Evolutionary conservation across 2,329 filamentous ascomycete species (phyloP).

Genomic region (Paraconiothyrium brasiliense): DNA sequence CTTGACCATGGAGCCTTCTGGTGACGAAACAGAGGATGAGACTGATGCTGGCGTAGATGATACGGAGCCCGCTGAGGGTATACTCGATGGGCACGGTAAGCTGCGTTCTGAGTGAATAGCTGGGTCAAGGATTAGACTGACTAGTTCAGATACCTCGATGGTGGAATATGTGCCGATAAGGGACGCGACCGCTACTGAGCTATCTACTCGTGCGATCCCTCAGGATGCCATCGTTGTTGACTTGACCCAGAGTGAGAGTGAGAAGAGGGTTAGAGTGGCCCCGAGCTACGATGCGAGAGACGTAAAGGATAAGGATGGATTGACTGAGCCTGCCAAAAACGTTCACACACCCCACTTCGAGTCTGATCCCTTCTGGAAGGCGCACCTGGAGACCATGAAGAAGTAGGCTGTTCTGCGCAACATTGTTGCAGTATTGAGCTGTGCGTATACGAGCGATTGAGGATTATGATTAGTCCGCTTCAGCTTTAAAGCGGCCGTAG

Average conservation of each 20-base stretch:
- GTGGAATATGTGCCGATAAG: not conserved
- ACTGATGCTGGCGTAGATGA: not conserved
- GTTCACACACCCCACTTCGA: not conserved
- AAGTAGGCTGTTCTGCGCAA: not conserved
- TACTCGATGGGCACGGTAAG: not conserved
- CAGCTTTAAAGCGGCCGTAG: too few species aligned
- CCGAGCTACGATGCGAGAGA: not conserved
- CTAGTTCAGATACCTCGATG: not conserved
- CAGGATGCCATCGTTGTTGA: not conserved
- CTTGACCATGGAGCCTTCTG: not conserved
- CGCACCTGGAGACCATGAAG: not conserved
- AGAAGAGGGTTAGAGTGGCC: not conserved
- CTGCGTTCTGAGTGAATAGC: not conserved
- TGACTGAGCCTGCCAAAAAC: not conserved
- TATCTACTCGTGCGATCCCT: not conserved
- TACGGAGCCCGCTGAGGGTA: not conserved
- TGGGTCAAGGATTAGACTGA: not conserved
- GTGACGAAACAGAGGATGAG: not conserved
- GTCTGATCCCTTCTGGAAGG: not conserved
- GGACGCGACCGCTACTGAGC: not conserved
- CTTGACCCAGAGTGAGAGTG: not conserved
- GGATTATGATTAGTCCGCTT: too few species aligned
- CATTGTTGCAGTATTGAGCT: not conserved
- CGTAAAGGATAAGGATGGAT: not conserved
- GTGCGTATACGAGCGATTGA: not conserved